These are phyloP conservation scores for Salix koriyanagi DNA, from an alignment of 345 rosid species.

Conservation along the genomic window DNA sequence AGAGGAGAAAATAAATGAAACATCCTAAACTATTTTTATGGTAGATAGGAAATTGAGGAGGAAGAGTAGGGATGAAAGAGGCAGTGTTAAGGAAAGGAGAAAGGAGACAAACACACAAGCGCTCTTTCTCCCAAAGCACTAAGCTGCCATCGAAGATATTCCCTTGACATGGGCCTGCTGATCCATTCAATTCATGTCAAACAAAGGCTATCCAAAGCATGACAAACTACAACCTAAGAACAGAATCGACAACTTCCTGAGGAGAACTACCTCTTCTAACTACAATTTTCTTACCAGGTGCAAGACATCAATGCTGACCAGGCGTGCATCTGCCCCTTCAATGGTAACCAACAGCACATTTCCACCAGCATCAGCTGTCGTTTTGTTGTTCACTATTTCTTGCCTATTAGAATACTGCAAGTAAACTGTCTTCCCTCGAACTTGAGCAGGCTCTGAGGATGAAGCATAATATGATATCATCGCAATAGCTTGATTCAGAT, in stretches of 20 bases:
- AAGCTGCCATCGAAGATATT: slow-evolving; percentile 98
- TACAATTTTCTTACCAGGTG: slow-evolving; percentile 71
- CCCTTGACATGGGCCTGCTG: slow-evolving; percentile 99
- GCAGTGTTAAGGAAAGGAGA: slow-evolving; percentile 96
- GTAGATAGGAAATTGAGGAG: slow-evolving; percentile 64
- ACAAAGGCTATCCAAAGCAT: slow-evolving; percentile 54
- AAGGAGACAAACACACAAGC: slow-evolving; percentile 99
- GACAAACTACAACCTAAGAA: slow-evolving; percentile 72
- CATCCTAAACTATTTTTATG: slow-evolving; percentile 37
- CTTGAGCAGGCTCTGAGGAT: slow-evolving; percentile 98
- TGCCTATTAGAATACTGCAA: slow-evolving; percentile 97
- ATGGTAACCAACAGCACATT: slow-evolving; percentile 89
- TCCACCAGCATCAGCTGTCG: slow-evolving; percentile 96
- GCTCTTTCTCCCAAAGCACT: slow-evolving; percentile 98
- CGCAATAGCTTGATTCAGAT: slow-evolving; percentile 93
- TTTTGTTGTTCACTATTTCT: slow-evolving; percentile 95
- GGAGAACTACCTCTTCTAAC: slow-evolving; percentile 32
- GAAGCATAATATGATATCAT: slow-evolving; percentile 97
- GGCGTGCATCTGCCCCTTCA: slow-evolving; percentile 93
- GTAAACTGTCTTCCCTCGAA: slow-evolving; percentile 98
- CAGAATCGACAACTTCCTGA: slow-evolving; percentile 36
- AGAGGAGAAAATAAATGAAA: slow-evolving; percentile 25
- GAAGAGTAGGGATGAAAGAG: slow-evolving; percentile 86
- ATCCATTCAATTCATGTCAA: slow-evolving; percentile 97
- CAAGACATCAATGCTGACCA: slow-evolving; percentile 95